Percentiles rank a stretch among this genome's conserved stretches.
phyloP scores from a whole-genome alignment of 163 green algal species.

The Chloroidium sp. region DNA sequence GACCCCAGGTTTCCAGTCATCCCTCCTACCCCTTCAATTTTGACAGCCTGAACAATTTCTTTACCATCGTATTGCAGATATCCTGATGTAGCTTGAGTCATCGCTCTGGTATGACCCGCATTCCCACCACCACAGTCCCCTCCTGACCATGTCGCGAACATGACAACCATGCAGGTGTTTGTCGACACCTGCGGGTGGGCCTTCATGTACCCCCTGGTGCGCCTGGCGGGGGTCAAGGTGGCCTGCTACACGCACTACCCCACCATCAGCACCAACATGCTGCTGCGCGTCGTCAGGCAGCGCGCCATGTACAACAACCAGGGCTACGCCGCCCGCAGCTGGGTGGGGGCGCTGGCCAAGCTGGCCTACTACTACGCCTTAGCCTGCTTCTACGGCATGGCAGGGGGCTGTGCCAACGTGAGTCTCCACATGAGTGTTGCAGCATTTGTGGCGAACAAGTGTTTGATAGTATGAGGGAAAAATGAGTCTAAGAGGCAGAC shows the following conservation, averaged over 20 bases:
- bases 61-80: neutral
- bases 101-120: no score
- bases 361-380: constrained; percentile 81
- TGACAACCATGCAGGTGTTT: constrained; percentile 48
- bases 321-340: constrained; percentile 35
- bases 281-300: constrained; percentile 41
- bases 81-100: no score
- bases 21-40: neutral
- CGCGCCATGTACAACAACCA: constrained; percentile 80
- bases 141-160: neutral
- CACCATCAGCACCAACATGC: constrained; percentile 89
- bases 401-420: constrained; percentile 44
- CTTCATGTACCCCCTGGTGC: constrained; percentile 74
- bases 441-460: no score
- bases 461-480: no score
- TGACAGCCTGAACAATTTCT: neutral
- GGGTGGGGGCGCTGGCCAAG: constrained; percentile 56
- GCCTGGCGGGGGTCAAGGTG: constrained; percentile 56
- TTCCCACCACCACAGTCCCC: no score
- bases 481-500: no score
- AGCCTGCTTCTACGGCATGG: constrained; percentile 64
- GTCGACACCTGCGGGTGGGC: constrained; percentile 93
- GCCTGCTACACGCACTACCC: constrained; percentile 96
- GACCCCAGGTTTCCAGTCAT: neutral
- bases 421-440: neutral